A percentile compares a stretch with the other conserved stretches of the same genome.
phyloP scores from a whole-genome alignment of 768 basidiomycete genomes.

The Hortiboletus campestris region DNA sequence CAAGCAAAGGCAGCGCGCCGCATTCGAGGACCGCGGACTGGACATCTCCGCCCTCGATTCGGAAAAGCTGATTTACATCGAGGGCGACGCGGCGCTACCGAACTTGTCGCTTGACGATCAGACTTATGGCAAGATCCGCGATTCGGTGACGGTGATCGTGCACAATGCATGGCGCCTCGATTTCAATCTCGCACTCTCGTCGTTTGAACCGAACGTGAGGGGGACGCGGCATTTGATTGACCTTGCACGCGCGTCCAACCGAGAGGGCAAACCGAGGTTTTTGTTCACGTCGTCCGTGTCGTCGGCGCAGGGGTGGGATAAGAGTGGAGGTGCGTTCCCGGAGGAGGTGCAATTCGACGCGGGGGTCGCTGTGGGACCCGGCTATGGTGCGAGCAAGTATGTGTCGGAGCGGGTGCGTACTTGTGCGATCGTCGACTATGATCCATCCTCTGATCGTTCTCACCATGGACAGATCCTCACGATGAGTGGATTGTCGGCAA shows the following conservation, averaged over 20 bases:
- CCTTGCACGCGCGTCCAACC: too few species aligned
- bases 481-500: conserved; percentile 31
- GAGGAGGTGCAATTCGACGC: conserved; percentile 32
- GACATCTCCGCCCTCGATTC: conserved; percentile 22
- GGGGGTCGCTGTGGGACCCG: conserved; percentile 31
- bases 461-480: conserved; percentile 25
- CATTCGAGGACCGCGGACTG: conserved; percentile 27
- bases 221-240: conserved; percentile 31
- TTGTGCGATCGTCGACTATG: neutral
- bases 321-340: neutral
- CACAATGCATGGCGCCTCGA: conserved; percentile 52
- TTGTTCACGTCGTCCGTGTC: conserved; percentile 42
- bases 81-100: conserved; percentile 24
- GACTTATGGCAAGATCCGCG: conserved; percentile 28
- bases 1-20: conserved; percentile 18
- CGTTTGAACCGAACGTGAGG: conserved; percentile 54
- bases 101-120: conserved; percentile 23
- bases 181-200: conserved; percentile 48
- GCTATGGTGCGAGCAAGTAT: conserved; percentile 38
- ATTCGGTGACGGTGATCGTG: conserved; percentile 36
- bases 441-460: neutral
- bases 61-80: conserved; percentile 29
- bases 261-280: conserved; percentile 32
- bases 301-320: conserved; percentile 23
- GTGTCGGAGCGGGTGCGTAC: conserved; percentile 21